A percentile compares a stretch with the other conserved stretches of the same genome.
phyloP scores from a whole-genome alignment of 306 rosid genomes.

The Oemleria cerasiformis region DNA sequence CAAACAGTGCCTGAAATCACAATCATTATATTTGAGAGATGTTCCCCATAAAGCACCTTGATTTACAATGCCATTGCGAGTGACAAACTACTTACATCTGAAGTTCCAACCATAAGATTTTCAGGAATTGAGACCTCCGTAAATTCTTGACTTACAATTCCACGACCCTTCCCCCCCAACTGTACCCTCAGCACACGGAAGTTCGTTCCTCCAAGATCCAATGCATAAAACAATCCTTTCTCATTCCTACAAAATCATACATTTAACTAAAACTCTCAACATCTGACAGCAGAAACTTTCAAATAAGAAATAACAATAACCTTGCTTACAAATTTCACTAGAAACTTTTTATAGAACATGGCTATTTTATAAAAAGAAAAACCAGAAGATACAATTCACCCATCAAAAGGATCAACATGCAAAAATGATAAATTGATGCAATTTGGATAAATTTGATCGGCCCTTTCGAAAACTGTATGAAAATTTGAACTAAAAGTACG shows the following conservation, averaged over 20 bases:
- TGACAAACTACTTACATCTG: conserved; percentile 57
- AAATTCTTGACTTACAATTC: conserved; percentile 48
- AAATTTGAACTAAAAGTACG: not conserved
- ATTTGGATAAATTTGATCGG: not conserved
- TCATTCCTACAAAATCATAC: conserved; percentile 54
- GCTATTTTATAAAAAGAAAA: not conserved
- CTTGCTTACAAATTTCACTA: not conserved
- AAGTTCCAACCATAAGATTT: conserved; percentile 73
- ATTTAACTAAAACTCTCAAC: not conserved
- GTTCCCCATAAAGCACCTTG: not conserved
- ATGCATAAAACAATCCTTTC: conserved; percentile 81
- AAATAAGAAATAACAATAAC: not conserved
- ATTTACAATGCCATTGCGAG: not conserved
- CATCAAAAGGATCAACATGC: not conserved
- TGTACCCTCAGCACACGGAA: conserved; percentile 84
- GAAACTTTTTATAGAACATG: not conserved
- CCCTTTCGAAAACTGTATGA: not conserved
- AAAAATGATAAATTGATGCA: not conserved
- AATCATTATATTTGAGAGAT: not conserved
- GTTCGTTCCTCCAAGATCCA: conserved; percentile 98
- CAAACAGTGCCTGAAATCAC: conserved; percentile 71
- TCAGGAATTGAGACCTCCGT: conserved; percentile 89
- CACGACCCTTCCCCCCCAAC: conserved; percentile 67
- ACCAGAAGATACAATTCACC: not conserved
- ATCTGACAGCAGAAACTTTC: not conserved